Percentiles rank a stretch among this genome's conserved stretches.
Evolutionary conservation across 495 filamentous ascomycete genomes (phyloP).

Genomic region (Aspergillus taichungensis): DNA sequence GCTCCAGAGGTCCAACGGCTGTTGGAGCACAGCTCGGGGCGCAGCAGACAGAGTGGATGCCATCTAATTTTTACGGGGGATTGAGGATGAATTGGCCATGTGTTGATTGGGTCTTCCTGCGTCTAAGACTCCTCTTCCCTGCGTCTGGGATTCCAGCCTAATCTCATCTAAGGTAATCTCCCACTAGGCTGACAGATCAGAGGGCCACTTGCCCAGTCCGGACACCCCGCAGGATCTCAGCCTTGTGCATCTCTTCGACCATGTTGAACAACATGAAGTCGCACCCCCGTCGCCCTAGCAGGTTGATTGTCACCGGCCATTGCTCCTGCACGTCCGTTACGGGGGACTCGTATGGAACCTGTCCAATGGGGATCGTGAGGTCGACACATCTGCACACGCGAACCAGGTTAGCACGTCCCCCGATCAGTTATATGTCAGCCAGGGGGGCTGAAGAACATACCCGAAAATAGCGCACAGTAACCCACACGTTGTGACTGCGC

Average conservation of each 20-base stretch:
- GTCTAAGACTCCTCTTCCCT: too few relatives aligned
- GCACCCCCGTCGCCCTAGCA: slow-evolving; percentile 28
- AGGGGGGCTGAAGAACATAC: neutral
- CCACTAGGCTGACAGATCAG: neutral
- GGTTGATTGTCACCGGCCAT: slow-evolving; percentile 30
- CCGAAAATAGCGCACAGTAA: slow-evolving; percentile 1
- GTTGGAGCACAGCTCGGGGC: too few relatives aligned
- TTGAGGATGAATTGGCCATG: too few relatives aligned
- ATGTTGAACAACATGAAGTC: slow-evolving; percentile 37
- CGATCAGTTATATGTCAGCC: neutral
- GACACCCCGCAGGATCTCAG: slow-evolving; percentile 14
- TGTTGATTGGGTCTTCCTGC: too few relatives aligned
- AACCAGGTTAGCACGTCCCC: too few relatives aligned
- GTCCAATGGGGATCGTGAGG: slow-evolving; percentile 33
- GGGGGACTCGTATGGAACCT: slow-evolving; percentile 29
- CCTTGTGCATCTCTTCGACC: slow-evolving; percentile 34
- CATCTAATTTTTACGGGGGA: too few relatives aligned
- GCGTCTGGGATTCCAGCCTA: too few relatives aligned
- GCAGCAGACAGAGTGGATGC: too few relatives aligned
- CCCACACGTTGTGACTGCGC: neutral
- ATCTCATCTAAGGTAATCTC: neutral
- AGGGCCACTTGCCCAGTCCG: slow-evolving; percentile 3
- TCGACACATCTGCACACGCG: slow-evolving; percentile 13
- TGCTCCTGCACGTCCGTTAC: slow-evolving; percentile 30
- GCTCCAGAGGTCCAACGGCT: too few relatives aligned